A percentile compares a stretch with the other conserved stretches of the same genome.
phyloP scores from a whole-genome alignment of 164 flowering plant genomes.

The Nymphaea colorata region DNA sequence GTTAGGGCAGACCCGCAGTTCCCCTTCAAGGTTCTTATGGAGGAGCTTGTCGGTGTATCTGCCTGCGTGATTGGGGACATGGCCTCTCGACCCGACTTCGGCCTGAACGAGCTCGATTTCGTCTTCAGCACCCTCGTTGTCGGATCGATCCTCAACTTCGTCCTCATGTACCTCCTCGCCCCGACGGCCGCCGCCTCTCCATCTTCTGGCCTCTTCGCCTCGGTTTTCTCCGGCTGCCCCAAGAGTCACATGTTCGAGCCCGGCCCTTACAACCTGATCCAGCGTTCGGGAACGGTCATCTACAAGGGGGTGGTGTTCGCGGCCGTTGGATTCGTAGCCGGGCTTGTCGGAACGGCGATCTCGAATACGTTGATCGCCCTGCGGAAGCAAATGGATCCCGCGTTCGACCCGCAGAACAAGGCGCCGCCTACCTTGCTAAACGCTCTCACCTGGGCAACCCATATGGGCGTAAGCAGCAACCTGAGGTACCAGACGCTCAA shows the following conservation, averaged over 20 bases:
- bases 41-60: conserved; percentile 74
- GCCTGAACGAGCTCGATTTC: conserved; percentile 88
- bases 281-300: conserved; percentile 66
- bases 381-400: conserved; percentile 90
- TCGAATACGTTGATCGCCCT: conserved; percentile 70
- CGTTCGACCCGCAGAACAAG: conserved; percentile 74
- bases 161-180: conserved; percentile 77
- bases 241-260: conserved; percentile 87
- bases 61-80: conserved; percentile 76
- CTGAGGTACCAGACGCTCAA: conserved; percentile 84
- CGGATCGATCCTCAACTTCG: conserved; percentile 75
- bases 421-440: conserved; percentile 77
- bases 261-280: conserved; percentile 34
- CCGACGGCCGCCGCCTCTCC: conserved; percentile 21
- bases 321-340: conserved; percentile 81
- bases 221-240: conserved; percentile 64
- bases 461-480: conserved; percentile 90
- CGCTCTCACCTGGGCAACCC: conserved; percentile 75
- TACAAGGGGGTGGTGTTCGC: conserved; percentile 82
- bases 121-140: conserved; percentile 91
- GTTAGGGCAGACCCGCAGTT: conserved; percentile 91
- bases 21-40: conserved; percentile 95
- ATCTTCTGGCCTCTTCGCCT: conserved; percentile 26
- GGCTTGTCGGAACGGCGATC: conserved; percentile 80
- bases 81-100: conserved; percentile 94